Evolutionary conservation across 2,329 filamentous ascomycete genomes (phyloP).

Genomic region (Fusarium chaquense): DNA sequence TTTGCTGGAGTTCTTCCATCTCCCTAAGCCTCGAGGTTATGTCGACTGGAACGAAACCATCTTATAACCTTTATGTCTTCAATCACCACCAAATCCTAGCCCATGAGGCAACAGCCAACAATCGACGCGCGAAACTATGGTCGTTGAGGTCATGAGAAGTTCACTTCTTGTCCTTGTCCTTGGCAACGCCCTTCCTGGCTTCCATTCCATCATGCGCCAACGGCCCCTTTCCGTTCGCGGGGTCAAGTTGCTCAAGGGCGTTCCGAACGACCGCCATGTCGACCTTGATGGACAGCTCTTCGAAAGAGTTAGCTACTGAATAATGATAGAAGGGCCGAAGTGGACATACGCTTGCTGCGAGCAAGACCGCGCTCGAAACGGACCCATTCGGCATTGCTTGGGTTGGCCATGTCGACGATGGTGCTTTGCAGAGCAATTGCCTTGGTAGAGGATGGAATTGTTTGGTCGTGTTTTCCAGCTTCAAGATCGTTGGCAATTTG

Average conservation of each 20-base stretch:
- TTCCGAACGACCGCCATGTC: not conserved
- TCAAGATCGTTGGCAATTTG: not conserved
- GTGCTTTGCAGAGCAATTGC: not conserved
- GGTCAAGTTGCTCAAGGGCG: not conserved
- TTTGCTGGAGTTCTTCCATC: no score
- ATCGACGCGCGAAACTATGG: not conserved
- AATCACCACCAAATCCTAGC: no score
- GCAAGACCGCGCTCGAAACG: not conserved
- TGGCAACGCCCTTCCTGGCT: not conserved
- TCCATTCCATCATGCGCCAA: no score
- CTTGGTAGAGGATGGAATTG: not conserved
- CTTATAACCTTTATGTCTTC: no score
- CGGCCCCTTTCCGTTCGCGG: not conserved
- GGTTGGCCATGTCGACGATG: not conserved
- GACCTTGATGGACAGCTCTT: not conserved
- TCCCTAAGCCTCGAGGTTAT: no score
- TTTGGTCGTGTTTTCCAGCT: no score
- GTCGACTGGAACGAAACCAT: no score
- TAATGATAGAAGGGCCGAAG: not conserved
- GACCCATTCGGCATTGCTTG: not conserved
- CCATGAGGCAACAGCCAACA: not conserved
- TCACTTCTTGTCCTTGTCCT: not conserved
- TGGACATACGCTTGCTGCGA: not conserved
- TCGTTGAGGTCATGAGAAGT: not conserved
- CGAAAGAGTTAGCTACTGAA: not conserved